phyloP scores from a whole-genome alignment of 306 rosid species.

The Pueraria montana region DNA sequence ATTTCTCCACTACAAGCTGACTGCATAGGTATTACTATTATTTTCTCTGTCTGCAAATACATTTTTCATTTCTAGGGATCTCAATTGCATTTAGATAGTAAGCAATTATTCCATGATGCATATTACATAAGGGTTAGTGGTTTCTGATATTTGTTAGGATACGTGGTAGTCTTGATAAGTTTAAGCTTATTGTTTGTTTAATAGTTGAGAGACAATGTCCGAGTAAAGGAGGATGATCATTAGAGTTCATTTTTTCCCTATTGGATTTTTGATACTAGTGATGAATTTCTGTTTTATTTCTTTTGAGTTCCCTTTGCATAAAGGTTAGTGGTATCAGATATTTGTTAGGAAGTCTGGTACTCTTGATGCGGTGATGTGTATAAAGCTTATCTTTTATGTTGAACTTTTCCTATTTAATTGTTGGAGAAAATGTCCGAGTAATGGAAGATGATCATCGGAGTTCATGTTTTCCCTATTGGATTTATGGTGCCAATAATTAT shows the following conservation, averaged over 20 bases:
- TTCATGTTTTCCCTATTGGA: neutral
- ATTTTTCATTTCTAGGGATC: slow-evolving; percentile 17
- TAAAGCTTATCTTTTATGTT: neutral
- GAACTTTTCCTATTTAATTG: neutral
- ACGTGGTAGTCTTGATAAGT: slow-evolving; percentile 1
- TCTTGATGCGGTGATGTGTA: neutral
- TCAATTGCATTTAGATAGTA: neutral
- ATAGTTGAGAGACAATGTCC: neutral
- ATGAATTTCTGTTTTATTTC: neutral
- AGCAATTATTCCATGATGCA: slow-evolving; percentile 14
- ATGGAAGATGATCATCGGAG: neutral
- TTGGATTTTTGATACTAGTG: neutral
- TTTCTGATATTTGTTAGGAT: slow-evolving; percentile 6
- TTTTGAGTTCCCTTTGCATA: neutral
- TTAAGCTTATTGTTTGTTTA: neutral
- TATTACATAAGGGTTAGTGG: slow-evolving; percentile 7
- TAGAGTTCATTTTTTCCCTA: neutral
- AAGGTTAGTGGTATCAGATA: neutral
- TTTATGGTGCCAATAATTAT: slow-evolving; percentile 10
- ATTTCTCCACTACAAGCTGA: too few species aligned
- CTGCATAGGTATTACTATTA: too few species aligned
- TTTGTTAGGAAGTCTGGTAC: neutral
- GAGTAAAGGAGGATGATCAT: neutral
- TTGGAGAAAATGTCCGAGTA: neutral
- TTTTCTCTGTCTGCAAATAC: neutral